Evolutionary conservation across 495 filamentous ascomycete genomes (phyloP).

Genomic region (Amniculicola lignicola): DNA sequence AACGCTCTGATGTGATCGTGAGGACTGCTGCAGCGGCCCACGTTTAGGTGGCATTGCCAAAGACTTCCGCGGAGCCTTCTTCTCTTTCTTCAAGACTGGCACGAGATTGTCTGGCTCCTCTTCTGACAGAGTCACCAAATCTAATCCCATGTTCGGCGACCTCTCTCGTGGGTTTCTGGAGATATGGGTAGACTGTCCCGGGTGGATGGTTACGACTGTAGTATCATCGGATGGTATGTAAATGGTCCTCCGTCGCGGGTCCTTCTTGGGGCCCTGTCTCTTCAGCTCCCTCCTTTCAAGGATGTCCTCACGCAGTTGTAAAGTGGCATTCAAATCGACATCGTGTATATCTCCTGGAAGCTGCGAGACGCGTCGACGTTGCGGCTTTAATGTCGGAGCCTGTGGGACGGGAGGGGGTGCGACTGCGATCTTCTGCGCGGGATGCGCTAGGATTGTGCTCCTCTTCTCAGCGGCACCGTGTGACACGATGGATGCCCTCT

Average conservation of each 20-base stretch:
- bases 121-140: slow-evolving; percentile 36
- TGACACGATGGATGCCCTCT: slow-evolving; percentile 10
- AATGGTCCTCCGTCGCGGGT: slow-evolving; percentile 44
- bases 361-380: slow-evolving; percentile 32
- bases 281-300: slow-evolving; percentile 21
- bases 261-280: slow-evolving; percentile 35
- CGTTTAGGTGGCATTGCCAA: slow-evolving; percentile 42
- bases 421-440: slow-evolving; percentile 28
- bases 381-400: slow-evolving; percentile 6
- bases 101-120: slow-evolving; percentile 30
- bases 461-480: slow-evolving; percentile 4
- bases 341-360: slow-evolving; percentile 15
- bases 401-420: slow-evolving; percentile 10
- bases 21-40: slow-evolving; percentile 34
- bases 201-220: slow-evolving; percentile 45
- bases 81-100: slow-evolving; percentile 28
- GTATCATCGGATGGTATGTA: slow-evolving; percentile 47
- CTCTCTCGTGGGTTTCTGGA: slow-evolving; percentile 9
- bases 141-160: slow-evolving; percentile 33
- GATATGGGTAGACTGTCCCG: slow-evolving; percentile 36
- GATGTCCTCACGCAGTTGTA: slow-evolving; percentile 20
- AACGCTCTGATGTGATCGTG: slow-evolving; percentile 22
- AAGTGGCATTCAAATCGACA: slow-evolving; percentile 14
- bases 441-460: slow-evolving; percentile 29
- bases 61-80: slow-evolving; percentile 35